A percentile compares a stretch with the other conserved stretches of the same genome.
Conservation (phyloP, 2,329 filamentous ascomycete genomes). For the Lasiodiplodia sp. region DNA sequence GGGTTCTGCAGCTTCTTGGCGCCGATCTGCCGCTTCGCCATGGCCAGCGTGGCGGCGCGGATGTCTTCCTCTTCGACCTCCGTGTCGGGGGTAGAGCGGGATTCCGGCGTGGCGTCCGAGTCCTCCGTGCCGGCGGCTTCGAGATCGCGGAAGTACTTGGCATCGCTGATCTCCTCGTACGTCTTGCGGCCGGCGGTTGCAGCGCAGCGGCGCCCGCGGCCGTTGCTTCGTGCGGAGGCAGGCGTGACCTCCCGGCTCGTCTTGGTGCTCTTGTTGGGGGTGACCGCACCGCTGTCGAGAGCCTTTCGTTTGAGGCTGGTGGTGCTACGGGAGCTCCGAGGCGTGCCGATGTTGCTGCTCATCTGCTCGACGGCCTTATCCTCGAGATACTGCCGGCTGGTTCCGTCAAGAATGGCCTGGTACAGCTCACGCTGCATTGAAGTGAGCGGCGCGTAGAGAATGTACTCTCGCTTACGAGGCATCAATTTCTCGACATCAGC, state of each 20-base stretch:
- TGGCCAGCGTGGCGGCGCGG: conserved; percentile 71
- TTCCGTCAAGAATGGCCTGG: conserved; percentile 70
- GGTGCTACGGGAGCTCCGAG: conserved; percentile 52
- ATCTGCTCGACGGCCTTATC: conserved; percentile 76
- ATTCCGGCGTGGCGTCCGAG: conserved; percentile 48
- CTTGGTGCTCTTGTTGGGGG: conserved; percentile 74
- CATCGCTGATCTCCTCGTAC: conserved; percentile 77
- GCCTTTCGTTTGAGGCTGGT: conserved; percentile 65
- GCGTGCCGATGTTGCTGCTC: conserved; percentile 55
- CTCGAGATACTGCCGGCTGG: conserved; percentile 68
- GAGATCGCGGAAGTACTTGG: conserved; percentile 82
- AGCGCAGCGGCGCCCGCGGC: conserved; percentile 59
- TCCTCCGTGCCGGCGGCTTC: conserved; percentile 52
- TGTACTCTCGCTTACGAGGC: conserved; percentile 97
- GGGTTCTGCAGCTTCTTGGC: conserved; percentile 94
- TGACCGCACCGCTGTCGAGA: conserved; percentile 48
- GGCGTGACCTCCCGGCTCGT: conserved; percentile 80
- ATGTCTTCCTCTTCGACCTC: conserved; percentile 68
- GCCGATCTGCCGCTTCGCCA: conserved; percentile 87
- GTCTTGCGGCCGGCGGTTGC: conserved; percentile 49
- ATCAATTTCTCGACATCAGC: conserved; percentile 89
- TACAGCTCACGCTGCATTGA: conserved; percentile 92
- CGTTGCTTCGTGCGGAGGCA: conserved; percentile 60
- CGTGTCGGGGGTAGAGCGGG: conserved; percentile 48
- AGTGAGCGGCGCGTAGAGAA: conserved; percentile 91